These are phyloP conservation scores for Schoenoplectus tabernaemontani DNA, from an alignment of 202 grass and related monocot species.

Conservation along the genomic window DNA sequence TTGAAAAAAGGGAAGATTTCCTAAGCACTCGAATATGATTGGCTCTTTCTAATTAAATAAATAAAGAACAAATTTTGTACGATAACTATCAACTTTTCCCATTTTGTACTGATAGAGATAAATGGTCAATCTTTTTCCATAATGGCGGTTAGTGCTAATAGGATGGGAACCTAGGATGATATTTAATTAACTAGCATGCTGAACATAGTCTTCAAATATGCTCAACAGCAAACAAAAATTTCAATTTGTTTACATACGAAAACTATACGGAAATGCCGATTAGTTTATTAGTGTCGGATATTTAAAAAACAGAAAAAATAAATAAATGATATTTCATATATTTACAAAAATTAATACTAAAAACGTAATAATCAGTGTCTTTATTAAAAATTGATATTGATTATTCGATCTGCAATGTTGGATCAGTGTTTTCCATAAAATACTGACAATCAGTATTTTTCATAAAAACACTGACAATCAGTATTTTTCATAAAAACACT, in stretches of 20 bases:
- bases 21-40: neutral
- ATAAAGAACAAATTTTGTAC: neutral
- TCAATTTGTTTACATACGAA: neutral
- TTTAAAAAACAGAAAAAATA: too few relatives aligned
- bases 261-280: too few relatives aligned
- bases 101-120: neutral
- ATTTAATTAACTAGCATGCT: neutral
- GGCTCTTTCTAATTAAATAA: neutral
- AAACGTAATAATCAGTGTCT: too few relatives aligned
- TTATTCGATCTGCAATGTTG: too few relatives aligned
- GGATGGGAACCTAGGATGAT: neutral
- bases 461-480: too few relatives aligned
- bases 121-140: neutral
- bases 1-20: neutral
- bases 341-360: too few relatives aligned
- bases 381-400: too few relatives aligned
- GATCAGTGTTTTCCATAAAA: too few relatives aligned
- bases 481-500: too few relatives aligned
- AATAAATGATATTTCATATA: too few relatives aligned
- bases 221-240: neutral
- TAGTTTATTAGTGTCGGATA: too few relatives aligned
- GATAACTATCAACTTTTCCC: neutral
- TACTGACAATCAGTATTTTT: too few relatives aligned
- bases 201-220: neutral
- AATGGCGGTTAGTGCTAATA: conserved; percentile 12